These are phyloP conservation scores for Dendrobium chrysotoxum DNA, from an alignment of 106 monocot species.

Conservation along the genomic window DNA sequence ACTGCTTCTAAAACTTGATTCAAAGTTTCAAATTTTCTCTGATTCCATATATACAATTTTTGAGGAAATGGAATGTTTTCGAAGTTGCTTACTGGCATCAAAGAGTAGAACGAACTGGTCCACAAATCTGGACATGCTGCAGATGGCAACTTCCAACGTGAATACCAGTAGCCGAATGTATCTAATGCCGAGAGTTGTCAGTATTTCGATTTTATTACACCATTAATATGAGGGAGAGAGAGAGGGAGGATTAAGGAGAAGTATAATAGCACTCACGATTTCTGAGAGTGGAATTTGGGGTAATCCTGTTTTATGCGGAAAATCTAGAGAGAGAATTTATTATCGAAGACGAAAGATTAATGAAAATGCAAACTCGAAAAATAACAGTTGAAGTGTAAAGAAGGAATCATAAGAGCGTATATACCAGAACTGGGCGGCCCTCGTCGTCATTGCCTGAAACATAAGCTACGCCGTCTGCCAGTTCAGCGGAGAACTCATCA, in stretches of 20 bases:
- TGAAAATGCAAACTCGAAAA: background rate
- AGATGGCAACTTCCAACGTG: slow-evolving; percentile 86
- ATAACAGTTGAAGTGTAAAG: background rate
- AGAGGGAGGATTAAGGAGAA: background rate
- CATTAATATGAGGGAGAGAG: background rate
- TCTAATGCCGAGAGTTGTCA: slow-evolving; percentile 14
- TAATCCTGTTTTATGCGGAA: slow-evolving; percentile 95
- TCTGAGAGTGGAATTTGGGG: slow-evolving; percentile 73
- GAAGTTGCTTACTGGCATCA: slow-evolving; percentile 65
- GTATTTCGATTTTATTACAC: background rate
- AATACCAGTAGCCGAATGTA: slow-evolving; percentile 79
- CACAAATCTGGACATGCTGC: slow-evolving; percentile 68
- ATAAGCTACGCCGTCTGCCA: slow-evolving; percentile 83
- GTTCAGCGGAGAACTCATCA: slow-evolving; percentile 87
- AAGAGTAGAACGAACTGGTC: slow-evolving; percentile 84
- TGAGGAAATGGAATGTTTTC: background rate
- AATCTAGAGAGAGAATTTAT: slow-evolving; percentile 37
- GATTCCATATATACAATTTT: too few relatives aligned
- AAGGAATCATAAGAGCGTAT: background rate
- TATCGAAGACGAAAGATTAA: background rate
- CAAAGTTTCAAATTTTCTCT: background rate
- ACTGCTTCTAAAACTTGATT: background rate
- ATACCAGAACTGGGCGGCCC: slow-evolving; percentile 76
- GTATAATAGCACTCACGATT: slow-evolving; percentile 48
- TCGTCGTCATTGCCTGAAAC: slow-evolving; percentile 92